phyloP scores from a whole-genome alignment of 164 flowering plant species.

The Macadamia integrifolia region DNA sequence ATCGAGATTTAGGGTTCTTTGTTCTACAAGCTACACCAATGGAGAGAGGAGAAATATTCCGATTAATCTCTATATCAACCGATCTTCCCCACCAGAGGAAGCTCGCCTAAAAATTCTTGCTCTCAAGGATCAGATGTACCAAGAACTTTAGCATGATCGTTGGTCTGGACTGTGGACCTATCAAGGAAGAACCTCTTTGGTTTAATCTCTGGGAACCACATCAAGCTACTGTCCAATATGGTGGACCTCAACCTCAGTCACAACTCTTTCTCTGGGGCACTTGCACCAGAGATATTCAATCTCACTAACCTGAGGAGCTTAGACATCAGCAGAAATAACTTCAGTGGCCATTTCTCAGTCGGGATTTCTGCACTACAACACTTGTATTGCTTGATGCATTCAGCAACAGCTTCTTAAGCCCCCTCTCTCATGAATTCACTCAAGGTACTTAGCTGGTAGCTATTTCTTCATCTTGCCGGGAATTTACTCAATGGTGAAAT shows the following conservation, averaged over 20 bases:
- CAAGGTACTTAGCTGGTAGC: too few relatives aligned
- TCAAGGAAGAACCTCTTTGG: constrained; percentile 62
- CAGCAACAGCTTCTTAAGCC: too few relatives aligned
- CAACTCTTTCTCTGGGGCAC: constrained; percentile 63
- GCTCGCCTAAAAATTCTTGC: constrained; percentile 39
- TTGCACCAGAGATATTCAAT: constrained; percentile 59
- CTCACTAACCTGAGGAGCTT: constrained; percentile 49
- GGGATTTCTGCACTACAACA: constrained; percentile 39
- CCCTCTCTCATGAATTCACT: too few relatives aligned
- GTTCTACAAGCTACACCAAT: too few relatives aligned
- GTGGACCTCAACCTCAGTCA: constrained; percentile 66
- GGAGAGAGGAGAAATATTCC: too few relatives aligned
- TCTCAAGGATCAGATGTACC: constrained; percentile 67
- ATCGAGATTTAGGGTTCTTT: too few relatives aligned
- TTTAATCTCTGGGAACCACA: constrained; percentile 45
- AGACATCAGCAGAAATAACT: constrained; percentile 87
- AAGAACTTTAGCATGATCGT: constrained; percentile 38
- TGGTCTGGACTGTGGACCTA: constrained; percentile 39
- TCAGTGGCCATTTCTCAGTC: constrained; percentile 57
- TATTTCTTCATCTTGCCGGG: too few relatives aligned
- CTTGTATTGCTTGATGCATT: constrained; percentile 14
- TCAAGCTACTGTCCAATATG: constrained; percentile 43
- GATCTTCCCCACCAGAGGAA: constrained; percentile 17
- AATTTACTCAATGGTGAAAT: constrained; percentile 6
- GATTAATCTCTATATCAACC: too few relatives aligned